These are phyloP conservation scores for Xanthoconium stramineum DNA, from an alignment of 768 basidiomycete genomes.

Conservation along the genomic window DNA sequence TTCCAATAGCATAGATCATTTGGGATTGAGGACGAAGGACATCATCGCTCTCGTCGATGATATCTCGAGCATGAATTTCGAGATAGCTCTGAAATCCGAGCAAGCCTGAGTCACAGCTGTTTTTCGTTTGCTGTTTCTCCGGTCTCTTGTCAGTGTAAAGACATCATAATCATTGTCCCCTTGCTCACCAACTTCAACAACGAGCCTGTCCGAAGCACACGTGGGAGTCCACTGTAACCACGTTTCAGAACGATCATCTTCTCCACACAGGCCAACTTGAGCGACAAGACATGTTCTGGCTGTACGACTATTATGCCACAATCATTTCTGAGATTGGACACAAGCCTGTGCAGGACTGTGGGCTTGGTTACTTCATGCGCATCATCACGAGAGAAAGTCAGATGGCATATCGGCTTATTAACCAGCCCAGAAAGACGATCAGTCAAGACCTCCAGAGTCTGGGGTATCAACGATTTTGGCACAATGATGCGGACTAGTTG, in stretches of 20 bases:
- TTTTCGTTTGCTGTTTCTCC: too few relatives aligned
- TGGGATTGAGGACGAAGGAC: background rate
- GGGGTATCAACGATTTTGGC: background rate
- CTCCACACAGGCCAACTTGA: background rate
- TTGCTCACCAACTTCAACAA: background rate
- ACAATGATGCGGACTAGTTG: background rate
- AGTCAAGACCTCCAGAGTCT: background rate
- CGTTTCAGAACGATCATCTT: too few relatives aligned
- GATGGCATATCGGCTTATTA: background rate
- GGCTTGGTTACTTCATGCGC: too few relatives aligned
- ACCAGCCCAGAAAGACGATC: background rate
- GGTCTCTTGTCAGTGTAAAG: too few relatives aligned
- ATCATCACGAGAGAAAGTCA: background rate
- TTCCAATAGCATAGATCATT: background rate
- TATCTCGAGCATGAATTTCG: background rate
- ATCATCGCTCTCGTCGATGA: background rate
- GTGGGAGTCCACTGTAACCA: too few relatives aligned
- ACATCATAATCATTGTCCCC: too few relatives aligned
- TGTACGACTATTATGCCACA: too few relatives aligned
- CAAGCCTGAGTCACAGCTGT: background rate
- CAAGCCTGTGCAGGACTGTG: too few relatives aligned
- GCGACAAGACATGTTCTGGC: background rate
- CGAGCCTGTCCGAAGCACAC: background rate
- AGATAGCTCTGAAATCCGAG: background rate
- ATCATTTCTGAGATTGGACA: background rate